Evolutionary conservation across 495 filamentous ascomycete genomes (phyloP), one percentile per base, ranked within the genome.

Genomic region (Tuber brumale): DNA sequence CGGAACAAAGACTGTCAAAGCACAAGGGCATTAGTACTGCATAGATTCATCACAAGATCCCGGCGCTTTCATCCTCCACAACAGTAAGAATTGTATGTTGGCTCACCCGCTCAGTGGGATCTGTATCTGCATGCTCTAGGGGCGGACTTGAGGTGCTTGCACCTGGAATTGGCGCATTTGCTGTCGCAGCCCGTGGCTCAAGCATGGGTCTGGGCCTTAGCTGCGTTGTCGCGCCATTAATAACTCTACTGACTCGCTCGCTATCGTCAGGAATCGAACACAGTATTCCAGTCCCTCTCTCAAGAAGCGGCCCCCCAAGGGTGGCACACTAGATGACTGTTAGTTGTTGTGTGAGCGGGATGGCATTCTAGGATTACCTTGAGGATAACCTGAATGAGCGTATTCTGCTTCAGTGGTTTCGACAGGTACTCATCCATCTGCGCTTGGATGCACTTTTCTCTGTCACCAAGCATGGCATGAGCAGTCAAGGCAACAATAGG

Each of bases 391-490:
- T 99, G 96, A 84, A 98, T 97, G 85, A 99, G 91, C 83, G 97
- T 93, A 84, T 97, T 97, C 83, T 97, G 95, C 84, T 97, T 97
- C 75, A 99, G 88, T 51, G 96, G 96, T 84, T 99, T 99, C 61
- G 95, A 97, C 76, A 99, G 87, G 83, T 99, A 99, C 83, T 99
- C 96, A 80, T 98, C 96, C 96, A 98, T 98, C 85, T 97, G 93
- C 21, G 94, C 95, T 83, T 96, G 92, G 76, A 99, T 95, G 82
- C 96, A 99, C 86, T 96, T 97, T 85, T 99, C 96, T 44, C 96
- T 89, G 83, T 99, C 96, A 81, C 96, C 96, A 87, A 98, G 89
- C 96, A 99, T 99, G 79, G 96, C 96, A 86, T 98, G 96, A 6
- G 96, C 96, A 3, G 96, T 99, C 18, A 99, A 88, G 5, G 96